Base-by-base conservation (phyloP, 495 filamentous ascomycete genomes). In the Aspergillus mulundensis region DNA sequence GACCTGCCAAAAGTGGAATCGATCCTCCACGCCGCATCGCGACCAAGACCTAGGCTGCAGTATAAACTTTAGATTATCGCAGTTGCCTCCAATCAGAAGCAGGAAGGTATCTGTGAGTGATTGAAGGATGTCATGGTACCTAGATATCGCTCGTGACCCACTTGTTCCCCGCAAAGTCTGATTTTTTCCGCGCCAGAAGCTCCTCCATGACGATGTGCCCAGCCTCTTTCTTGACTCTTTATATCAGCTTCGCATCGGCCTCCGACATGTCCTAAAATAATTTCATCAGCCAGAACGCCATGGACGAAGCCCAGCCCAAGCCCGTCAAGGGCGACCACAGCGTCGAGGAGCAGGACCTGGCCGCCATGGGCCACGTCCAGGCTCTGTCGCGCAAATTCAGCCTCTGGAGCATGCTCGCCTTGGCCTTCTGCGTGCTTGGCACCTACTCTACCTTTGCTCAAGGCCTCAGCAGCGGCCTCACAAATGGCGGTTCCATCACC, bases 361-460 rank as follows among this genome's bases (percentile, higher is more conserved):
- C 76, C 1, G 72, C 68, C 7, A 62, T 81, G 53, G 78, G 78
- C 40, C 78, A 81, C 39, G 72, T 71, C 62, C 78, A 81, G 62
- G 70, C 59, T 20, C 66, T 81, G 19, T 61, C 61, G 1, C 71
- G 77, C 44, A 80, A 76, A 50, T 81, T 77, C 61, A 70, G 72
- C 36, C 59, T 78, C n/a, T 74, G 70, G 70, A 75, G 70, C 56
- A 74, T 76, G 71, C 59, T 77, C 21, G 65, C 69, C 8, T 62
- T 78, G 16, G 70, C 75, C 11, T 76, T 78, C 42, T 75, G 70
- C 47, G 75, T 77, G 12, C 57, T 77, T n/a, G 62, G 75, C 25
- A 78, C 75, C 21, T 77, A 71, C 61, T 75, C 73, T 0, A 77
- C 71, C 18, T 75, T 77, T 32, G 75, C 75, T 7, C 73, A 78